Evolutionary conservation across 805 yeast species (phyloP).

Genomic region (Aciculoconidium aculeatum): DNA sequence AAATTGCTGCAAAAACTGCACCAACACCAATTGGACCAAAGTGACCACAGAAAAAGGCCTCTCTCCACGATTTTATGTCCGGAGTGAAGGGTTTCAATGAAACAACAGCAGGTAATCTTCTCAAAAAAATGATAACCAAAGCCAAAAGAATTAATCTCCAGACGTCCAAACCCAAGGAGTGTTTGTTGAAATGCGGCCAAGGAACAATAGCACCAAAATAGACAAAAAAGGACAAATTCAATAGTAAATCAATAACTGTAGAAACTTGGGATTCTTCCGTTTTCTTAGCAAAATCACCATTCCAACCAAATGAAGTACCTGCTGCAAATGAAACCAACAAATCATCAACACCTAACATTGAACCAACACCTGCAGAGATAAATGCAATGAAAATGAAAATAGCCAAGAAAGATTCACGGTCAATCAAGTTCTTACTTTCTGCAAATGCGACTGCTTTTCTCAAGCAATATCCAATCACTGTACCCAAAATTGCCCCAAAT

Average conservation of each 20-base stretch:
- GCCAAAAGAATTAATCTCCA: conserved; percentile 81
- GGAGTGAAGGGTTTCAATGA: conserved; percentile 75
- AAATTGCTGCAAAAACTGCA: conserved; percentile 76
- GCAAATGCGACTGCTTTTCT: conserved; percentile 71
- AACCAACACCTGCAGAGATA: conserved; percentile 84
- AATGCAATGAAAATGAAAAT: conserved; percentile 78
- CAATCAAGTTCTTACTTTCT: conserved; percentile 62
- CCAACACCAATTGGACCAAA: conserved; percentile 97
- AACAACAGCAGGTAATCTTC: conserved; percentile 80
- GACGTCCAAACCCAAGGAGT: conserved; percentile 54
- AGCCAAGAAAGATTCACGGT: conserved; percentile 83
- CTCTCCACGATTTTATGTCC: conserved; percentile 87
- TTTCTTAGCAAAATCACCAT: conserved; percentile 77
- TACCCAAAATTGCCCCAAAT: conserved; percentile 74
- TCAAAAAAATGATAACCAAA: conserved; percentile 62
- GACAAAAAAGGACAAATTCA: conserved; percentile 82
- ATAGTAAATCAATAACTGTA: conserved; percentile 77
- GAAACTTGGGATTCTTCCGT: conserved; percentile 86
- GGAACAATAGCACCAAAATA: conserved; percentile 90
- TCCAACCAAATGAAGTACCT: conserved; percentile 92
- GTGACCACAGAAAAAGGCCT: conserved; percentile 90
- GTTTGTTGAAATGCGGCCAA: conserved; percentile 71
- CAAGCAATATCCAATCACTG: conserved; percentile 62
- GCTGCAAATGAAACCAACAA: conserved; percentile 85
- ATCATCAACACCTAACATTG: conserved; percentile 85